Evolutionary conservation across 2,329 filamentous ascomycete species (phyloP).

Genomic region (Pseudogymnoascus sp.): DNA sequence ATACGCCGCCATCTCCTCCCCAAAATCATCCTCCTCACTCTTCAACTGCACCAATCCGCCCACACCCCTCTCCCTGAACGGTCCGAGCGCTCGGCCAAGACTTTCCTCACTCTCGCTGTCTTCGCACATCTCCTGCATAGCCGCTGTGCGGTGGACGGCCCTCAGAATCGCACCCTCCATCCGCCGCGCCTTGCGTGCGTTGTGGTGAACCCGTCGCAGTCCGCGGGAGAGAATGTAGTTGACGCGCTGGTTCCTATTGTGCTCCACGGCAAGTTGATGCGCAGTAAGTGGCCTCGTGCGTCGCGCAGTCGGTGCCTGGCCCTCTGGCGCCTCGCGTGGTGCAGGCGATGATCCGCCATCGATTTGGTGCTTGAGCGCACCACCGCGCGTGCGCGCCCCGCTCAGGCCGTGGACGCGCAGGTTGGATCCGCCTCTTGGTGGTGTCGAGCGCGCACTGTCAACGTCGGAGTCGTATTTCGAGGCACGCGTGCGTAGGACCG

Average conservation of each 20-base stretch:
- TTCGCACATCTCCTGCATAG: constrained; percentile 48
- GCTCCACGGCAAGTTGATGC: constrained; percentile 74
- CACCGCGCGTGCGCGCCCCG: constrained; percentile 25
- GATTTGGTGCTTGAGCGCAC: constrained; percentile 51
- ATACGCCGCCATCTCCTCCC: constrained; percentile 64
- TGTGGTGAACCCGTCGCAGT: constrained; percentile 58
- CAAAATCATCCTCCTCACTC: constrained; percentile 64
- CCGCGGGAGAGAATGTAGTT: constrained; percentile 74
- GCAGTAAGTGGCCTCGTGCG: constrained; percentile 71
- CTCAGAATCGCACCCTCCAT: constrained; percentile 61
- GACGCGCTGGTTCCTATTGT: constrained; percentile 71
- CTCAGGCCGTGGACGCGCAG: constrained; percentile 24
- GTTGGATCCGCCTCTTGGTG: constrained; percentile 33
- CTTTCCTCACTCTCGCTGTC: constrained; percentile 56
- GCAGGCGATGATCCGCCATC: constrained; percentile 53
- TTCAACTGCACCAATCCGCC: constrained; percentile 57
- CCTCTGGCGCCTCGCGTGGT: constrained; percentile 25
- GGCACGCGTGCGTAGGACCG: constrained; percentile 54
- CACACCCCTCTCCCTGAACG: constrained; percentile 50
- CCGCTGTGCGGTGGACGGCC: constrained; percentile 56
- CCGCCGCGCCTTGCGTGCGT: constrained; percentile 53
- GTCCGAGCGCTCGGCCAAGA: constrained; percentile 25
- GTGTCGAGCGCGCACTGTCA: constrained; percentile 47
- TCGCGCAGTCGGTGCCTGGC: constrained; percentile 37
- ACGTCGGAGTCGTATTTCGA: constrained; percentile 54